Conservation (phyloP, 176 grass and related monocot species). For the Luzula sylvatica region DNA sequence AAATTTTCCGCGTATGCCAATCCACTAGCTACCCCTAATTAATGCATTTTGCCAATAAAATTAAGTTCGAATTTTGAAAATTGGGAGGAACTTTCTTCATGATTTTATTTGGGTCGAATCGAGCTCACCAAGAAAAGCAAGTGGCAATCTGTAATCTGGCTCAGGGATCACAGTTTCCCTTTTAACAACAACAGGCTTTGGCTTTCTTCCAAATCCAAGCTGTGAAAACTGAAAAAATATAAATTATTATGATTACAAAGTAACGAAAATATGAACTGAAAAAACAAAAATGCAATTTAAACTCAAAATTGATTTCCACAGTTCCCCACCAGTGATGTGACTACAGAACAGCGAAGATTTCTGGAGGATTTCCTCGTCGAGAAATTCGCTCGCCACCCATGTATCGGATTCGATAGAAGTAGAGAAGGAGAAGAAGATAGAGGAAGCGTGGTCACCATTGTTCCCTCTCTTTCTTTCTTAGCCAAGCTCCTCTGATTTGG, state of each 20-base stretch:
- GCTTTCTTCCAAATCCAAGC: constrained; percentile 34
- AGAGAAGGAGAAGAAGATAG: constrained; percentile 16
- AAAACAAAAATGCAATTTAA: too few relatives aligned
- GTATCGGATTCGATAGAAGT: too few relatives aligned
- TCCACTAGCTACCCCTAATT: constrained; percentile 54
- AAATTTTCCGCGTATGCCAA: constrained; percentile 81
- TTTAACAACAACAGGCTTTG: constrained; percentile 37
- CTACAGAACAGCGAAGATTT: too few relatives aligned
- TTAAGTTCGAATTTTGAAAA: not conserved
- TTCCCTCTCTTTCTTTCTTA: constrained; percentile 1
- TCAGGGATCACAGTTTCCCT: constrained; percentile 65
- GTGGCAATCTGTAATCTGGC: constrained; percentile 80
- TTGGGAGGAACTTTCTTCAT: not conserved
- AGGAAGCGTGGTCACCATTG: constrained; percentile 16
- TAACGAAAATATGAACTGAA: too few relatives aligned
- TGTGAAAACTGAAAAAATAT: constrained; percentile 22
- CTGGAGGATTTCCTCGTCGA: too few relatives aligned
- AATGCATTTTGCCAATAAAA: constrained; percentile 1
- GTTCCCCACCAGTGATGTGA: not conserved
- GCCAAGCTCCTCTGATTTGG: not conserved
- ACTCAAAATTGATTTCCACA: too few relatives aligned
- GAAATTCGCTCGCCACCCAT: too few relatives aligned
- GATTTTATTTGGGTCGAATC: not conserved
- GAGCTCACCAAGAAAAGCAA: constrained; percentile 73
- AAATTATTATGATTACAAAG: not conserved